Evolutionary conservation across 495 filamentous ascomycete species (phyloP), one percentile per base, ranked within the genome.

Genomic region (Massariosphaeria phaeospora): DNA sequence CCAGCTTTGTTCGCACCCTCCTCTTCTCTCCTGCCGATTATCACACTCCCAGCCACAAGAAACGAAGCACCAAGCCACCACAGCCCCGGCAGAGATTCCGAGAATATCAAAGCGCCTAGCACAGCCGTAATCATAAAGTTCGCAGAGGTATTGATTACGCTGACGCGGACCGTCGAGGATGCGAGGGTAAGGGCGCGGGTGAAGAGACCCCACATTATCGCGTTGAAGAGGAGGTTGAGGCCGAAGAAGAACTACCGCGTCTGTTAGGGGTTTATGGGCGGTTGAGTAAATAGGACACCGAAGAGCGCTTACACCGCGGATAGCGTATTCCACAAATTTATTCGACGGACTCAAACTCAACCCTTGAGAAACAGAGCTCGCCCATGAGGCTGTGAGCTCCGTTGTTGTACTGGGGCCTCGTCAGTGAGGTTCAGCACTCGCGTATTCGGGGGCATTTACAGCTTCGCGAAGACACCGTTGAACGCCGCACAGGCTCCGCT

Each of bases 401-500:
- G 89, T 94, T 2, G 91, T 97, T 31, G 90, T 95, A 49, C 88
- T 91, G 34, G 45, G 10, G 18, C 10, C 24, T 31, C 15, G 21
- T 57, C 21, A 17, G 26, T 61, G 57, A 61, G 42, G 30, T 15
- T 41, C 1, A 45, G 30, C 3, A 34, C 23, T 42, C 26, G 34
- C 8, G 34, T 11, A 50, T 17, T 29, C 29, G 48, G 27, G 17
- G 12, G 21, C 5, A 35, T 79, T 64, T 76, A 94, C 88, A 98
- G 73, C 69, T 96, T 98, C 0, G 93, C 93, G 72, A 97, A 98
- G 21, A 95, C 85, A 26, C 93, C 91, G 63, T 98, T 98, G 61
- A 93, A 81, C 30, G 90, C 89, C 12, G 93, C 93, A 69, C 90
- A 96, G 8, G 84, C 82, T 30, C 93, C 93, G 68, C 86, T 93